phyloP scores from a whole-genome alignment of 1,284 basidiomycete species.

The Puccinia brachypodii region DNA sequence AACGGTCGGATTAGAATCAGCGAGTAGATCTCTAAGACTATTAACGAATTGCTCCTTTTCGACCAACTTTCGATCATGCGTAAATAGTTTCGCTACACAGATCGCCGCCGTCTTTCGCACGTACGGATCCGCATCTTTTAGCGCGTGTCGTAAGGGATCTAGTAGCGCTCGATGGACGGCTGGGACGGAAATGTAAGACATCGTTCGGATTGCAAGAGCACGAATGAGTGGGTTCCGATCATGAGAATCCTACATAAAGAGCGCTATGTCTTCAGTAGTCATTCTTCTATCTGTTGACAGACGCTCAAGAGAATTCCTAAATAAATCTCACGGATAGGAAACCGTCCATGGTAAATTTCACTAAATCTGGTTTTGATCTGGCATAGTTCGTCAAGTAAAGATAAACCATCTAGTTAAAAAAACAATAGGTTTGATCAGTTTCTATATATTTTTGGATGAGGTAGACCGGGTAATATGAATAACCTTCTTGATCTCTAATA shows the following conservation, averaged over 20 bases:
- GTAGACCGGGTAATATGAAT: neutral
- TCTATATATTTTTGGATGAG: neutral
- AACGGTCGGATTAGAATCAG: constrained; percentile 90
- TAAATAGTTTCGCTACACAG: constrained; percentile 83
- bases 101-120: constrained; percentile 96
- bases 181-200: constrained; percentile 90
- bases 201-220: constrained; percentile 87
- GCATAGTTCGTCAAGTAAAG: constrained; percentile 91
- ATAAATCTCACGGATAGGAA: constrained; percentile 71
- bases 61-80: constrained; percentile 76
- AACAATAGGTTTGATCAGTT: neutral
- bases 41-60: constrained; percentile 83
- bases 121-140: constrained; percentile 87
- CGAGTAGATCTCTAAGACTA: constrained; percentile 79
- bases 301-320: constrained; percentile 2
- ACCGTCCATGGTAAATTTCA: constrained; percentile 80
- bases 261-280: neutral
- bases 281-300: constrained; percentile 22
- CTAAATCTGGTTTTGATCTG: constrained; percentile 79
- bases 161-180: constrained; percentile 74
- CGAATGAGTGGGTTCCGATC: constrained; percentile 89
- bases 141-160: constrained; percentile 80
- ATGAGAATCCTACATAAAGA: constrained; percentile 71
- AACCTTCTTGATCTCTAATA: constrained; percentile 95
- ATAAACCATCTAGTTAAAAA: constrained; percentile 71